Percentiles rank a stretch among this genome's conserved stretches.
These are phyloP conservation scores for Hyaloperonospora arabidopsidis DNA, from an alignment of 352 stramenopile species.

Conservation along the genomic window DNA sequence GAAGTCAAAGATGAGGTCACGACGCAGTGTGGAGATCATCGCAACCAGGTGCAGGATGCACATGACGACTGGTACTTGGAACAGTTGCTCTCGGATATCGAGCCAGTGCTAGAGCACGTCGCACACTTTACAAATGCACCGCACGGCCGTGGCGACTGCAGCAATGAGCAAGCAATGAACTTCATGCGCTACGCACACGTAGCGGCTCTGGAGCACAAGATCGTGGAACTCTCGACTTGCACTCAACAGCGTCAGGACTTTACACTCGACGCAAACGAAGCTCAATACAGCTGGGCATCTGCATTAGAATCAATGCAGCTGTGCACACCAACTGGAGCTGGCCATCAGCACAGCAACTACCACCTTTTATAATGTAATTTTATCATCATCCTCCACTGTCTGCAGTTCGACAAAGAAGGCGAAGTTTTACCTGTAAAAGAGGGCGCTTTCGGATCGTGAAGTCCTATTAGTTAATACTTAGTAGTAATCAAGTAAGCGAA, in stretches of 20 bases:
- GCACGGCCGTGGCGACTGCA: constrained; percentile 3
- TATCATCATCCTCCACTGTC: constrained; percentile 7
- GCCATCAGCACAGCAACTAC: constrained; percentile 12
- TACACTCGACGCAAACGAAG: constrained; percentile 1
- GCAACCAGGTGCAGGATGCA: constrained; percentile 16
- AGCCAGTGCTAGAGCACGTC: constrained; percentile 43
- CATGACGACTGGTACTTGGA: constrained; percentile 38
- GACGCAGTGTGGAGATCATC: constrained; percentile 9
- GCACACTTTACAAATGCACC: constrained; percentile 36
- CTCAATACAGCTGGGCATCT: constrained; percentile 8
- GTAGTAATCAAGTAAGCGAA: constrained; percentile 25
- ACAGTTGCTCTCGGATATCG: constrained; percentile 41
- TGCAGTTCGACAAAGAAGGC: constrained; percentile 11
- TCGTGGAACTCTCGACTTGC: constrained; percentile 23
- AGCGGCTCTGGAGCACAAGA: constrained; percentile 18
- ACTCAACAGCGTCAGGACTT: constrained; percentile 17
- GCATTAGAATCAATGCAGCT: constrained; percentile 8
- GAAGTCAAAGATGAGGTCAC: constrained; percentile 15
- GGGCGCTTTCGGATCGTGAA: constrained; percentile 13
- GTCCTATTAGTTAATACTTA: constrained; percentile 26
- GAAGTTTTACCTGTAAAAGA: constrained; percentile 1
- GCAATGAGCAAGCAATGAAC: constrained; percentile 14
- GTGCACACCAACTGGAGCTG: constrained; percentile 11
- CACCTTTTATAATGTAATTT: constrained; percentile 20
- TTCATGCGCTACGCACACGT: constrained; percentile 15